Conservation (phyloP, 1,284 basidiomycete species). For the Boletus hoseneyae region DNA sequence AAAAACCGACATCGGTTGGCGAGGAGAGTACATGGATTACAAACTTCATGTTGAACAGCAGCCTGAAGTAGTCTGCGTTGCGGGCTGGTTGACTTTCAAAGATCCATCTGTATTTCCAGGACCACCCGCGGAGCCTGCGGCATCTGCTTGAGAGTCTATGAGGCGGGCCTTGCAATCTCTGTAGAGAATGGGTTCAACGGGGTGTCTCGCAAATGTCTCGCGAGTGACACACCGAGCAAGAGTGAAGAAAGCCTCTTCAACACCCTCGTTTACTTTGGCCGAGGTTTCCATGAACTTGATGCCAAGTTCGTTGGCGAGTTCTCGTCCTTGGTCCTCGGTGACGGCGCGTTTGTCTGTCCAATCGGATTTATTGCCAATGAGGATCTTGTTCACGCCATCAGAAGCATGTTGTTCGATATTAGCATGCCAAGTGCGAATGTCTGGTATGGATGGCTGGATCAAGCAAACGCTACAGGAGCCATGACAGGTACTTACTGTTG, state of each 20-base stretch:
- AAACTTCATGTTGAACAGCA: conserved; percentile 59
- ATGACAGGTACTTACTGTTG: conserved; percentile 67
- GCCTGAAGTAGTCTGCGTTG: conserved; percentile 38
- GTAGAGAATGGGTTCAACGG: conserved; percentile 1
- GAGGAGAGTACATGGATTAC: conserved; percentile 6
- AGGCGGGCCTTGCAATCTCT: conserved; percentile 97
- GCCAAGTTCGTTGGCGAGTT: conserved; percentile 85
- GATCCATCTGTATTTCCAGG: conserved; percentile 47
- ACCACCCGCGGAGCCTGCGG: conserved; percentile 43
- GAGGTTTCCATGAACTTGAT: conserved; percentile 98
- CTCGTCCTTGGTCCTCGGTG: conserved; percentile 79
- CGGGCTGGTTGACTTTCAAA: conserved; percentile 64
- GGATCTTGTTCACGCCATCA: conserved; percentile 98
- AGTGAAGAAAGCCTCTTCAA: conserved; percentile 98
- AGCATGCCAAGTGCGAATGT: conserved; percentile 98
- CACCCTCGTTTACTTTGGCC: conserved; percentile 96
- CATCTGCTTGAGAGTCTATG: conserved; percentile 90
- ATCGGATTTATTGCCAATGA: conserved; percentile 99
- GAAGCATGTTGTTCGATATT: conserved; percentile 99
- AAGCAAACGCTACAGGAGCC: conserved; percentile 6
- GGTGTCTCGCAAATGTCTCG: background rate
- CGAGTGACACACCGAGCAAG: conserved; percentile 74
- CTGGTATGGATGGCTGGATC: conserved; percentile 40
- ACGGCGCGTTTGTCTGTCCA: conserved; percentile 97
- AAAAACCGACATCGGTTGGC: conserved; percentile 1